Base-by-base conservation (phyloP, 495 filamentous ascomycete species). In the Lepraria neglecta region DNA sequence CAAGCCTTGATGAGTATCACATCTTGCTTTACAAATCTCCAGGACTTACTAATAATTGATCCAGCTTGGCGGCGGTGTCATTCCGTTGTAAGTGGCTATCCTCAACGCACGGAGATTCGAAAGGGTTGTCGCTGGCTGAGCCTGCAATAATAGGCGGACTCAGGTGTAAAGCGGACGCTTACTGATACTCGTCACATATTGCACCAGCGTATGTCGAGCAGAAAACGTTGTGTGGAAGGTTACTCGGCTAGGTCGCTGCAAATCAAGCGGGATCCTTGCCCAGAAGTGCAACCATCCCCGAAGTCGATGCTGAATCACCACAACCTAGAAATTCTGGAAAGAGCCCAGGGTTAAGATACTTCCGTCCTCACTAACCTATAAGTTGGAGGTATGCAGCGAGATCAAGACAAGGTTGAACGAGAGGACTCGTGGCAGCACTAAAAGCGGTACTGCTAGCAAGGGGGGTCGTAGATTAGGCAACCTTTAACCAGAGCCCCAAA, bases 41-140 rank as follows among this genome's bases (percentile, higher is more conserved):
- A 19, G 31, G 17, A 54, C 51, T 19, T 24, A 19, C 51, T 3
- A 15, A 6, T 33, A n/a, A 19, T 35, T 28, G 35, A 12, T 54
- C 17, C 30, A 33, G 31, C 19, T 54, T 35, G 28, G 31, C 35
- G 51, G 51, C 5, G 30, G 21, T 38, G 11, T 38, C 30, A 33
- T 10, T 28, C 7, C 31, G 30, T 2, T 38, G 14, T 27, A 33
- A 35, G 50, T 38, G 50, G n/a, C 14, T 53, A 53, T 10, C 50
- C 50, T 53, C 50, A 19, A 46, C n/a, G 31, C 9, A 53, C 7
- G 6, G n/a, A 53, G 12, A 38, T 53, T 12, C 3, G 30, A 35
- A 33, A 21, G 7, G 50, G 31, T 19, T 53, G 50, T 35, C 17
- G 50, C 50, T 53, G 50, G 50, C 30, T 53, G 30, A 53, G 50